Percentiles rank a stretch among this genome's conserved stretches.
Conservation (phyloP, 1,284 basidiomycete species). For the Papiliotrema fonsecae region DNA sequence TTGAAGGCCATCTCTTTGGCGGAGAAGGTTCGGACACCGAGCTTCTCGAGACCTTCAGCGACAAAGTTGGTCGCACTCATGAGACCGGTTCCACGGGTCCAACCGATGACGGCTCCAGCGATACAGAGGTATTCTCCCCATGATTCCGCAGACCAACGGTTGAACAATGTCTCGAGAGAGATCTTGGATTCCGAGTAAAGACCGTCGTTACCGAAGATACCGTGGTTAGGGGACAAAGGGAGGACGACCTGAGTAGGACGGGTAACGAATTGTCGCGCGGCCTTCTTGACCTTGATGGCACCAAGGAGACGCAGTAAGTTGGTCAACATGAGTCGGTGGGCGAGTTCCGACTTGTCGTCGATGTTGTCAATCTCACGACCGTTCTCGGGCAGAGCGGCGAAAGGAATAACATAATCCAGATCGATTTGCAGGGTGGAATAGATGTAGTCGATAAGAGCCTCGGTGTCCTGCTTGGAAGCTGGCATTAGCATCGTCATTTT, state of each 20-base stretch:
- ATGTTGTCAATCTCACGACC: constrained; percentile 95
- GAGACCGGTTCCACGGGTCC: constrained; percentile 96
- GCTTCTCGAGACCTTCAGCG: constrained; percentile 86
- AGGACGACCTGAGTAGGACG: constrained; percentile 97
- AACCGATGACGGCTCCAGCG: constrained; percentile 96
- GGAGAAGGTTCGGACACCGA: constrained; percentile 95
- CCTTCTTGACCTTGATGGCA: constrained; percentile 96
- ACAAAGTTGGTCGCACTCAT: constrained; percentile 96
- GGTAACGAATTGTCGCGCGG: constrained; percentile 90
- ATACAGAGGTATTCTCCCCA: constrained; percentile 99
- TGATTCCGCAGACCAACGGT: constrained; percentile 95
- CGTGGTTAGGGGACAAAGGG: constrained; percentile 95
- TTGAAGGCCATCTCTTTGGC: constrained; percentile 99
- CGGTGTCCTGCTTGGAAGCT: constrained; percentile 89
- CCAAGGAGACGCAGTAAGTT: constrained; percentile 93
- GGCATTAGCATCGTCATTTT: constrained; percentile 4
- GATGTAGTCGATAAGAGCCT: constrained; percentile 96
- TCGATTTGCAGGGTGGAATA: constrained; percentile 91
- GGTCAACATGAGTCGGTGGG: constrained; percentile 91
- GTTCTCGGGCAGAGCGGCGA: constrained; percentile 97
- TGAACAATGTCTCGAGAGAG: constrained; percentile 94
- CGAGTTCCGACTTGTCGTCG: constrained; percentile 95
- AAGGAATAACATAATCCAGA: constrained; percentile 95
- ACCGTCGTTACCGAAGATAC: constrained; percentile 95
- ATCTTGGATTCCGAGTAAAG: constrained; percentile 99